Percentiles rank a stretch among this genome's conserved stretches.
phyloP scores from a whole-genome alignment of 352 stramenopile genomes.

The Thalassiosira hispida region DNA sequence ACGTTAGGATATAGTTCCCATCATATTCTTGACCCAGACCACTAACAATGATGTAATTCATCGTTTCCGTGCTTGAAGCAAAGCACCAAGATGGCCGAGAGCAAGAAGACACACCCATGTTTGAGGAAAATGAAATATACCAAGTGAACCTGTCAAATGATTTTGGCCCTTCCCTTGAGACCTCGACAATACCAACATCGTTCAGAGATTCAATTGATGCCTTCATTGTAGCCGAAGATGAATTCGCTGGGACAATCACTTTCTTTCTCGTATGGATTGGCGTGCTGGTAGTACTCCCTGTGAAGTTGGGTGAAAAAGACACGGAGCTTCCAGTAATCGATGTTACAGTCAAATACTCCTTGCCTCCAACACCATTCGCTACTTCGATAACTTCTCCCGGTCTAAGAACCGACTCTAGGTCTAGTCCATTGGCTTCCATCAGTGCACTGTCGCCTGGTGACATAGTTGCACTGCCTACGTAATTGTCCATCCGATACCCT shows the following conservation, averaged over 20 bases:
- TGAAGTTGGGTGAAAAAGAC: conserved; percentile 52
- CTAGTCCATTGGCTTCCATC: conserved; percentile 37
- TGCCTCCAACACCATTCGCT: conserved; percentile 28
- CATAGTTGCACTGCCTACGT: conserved; percentile 50
- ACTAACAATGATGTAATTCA: conserved; percentile 47
- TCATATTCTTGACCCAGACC: conserved; percentile 40
- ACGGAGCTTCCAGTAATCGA: conserved; percentile 40
- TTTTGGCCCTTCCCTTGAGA: conserved; percentile 86
- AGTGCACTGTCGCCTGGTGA: conserved; percentile 35
- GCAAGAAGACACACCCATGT: conserved; percentile 32
- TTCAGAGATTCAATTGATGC: conserved; percentile 89
- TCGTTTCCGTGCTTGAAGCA: conserved; percentile 29
- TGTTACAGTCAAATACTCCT: conserved; percentile 52
- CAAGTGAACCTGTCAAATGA: conserved; percentile 87
- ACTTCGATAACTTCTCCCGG: conserved; percentile 54
- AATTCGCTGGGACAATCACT: conserved; percentile 64
- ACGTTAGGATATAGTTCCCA: conserved; percentile 47
- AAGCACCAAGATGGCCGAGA: conserved; percentile 45
- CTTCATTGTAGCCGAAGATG: conserved; percentile 74
- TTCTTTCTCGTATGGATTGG: conserved; percentile 65
- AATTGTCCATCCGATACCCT: conserved; percentile 59
- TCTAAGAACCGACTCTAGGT: conserved; percentile 35
- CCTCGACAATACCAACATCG: conserved; percentile 89
- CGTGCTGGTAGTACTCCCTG: conserved; percentile 42
- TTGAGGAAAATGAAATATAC: conserved; percentile 88